Evolutionary conservation across 768 basidiomycete genomes (phyloP), one percentile per base, ranked within the genome.

Genomic region (Amanita rimosa): DNA sequence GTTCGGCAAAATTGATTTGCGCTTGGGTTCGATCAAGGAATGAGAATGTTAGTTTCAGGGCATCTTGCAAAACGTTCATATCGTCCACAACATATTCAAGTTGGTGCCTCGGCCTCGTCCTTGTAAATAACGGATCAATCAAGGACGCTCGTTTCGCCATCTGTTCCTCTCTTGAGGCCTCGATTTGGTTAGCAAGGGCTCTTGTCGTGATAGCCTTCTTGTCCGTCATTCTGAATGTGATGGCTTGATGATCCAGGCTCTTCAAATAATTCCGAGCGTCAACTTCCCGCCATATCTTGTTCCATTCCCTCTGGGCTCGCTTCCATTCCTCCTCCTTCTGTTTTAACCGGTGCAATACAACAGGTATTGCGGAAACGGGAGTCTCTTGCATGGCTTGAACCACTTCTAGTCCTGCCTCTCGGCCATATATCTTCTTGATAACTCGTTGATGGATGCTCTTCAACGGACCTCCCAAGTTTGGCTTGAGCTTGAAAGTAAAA

Each of bases 271-370:
- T 98, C 57, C 88, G 75, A 22, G 89, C 88, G 57, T 98, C 91
- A 24, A 95, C 90, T 67, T 96, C 95, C 44, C 94, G 71, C 96
- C 96, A 99, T 45, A 97, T 87, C 63, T 95, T 89, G 68, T 97
- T 97, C 96, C 96, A 99, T 66, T 96, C 96, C 46, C 92, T 67
- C 62, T 96, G 92, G 14, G 92, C 95, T 17, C 92, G 76, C 66
- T 93, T 96, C 96, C 96, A 99, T 62, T 98, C 95, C 52, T 92
- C 92, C 61, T 98, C 95, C 67, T 98, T 98, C 64, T 86, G 84
- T 68, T 96, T 96, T 51, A 99, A 68, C 5, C 96, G 79, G 41
- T 75, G 69, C 6, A 99, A 74, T 1, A 99, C 90, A 46, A 97
- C 80, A 0, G 96, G 94, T 16, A 98, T 83, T 7, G 95, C 88